Conservation (phyloP, 108 stramenopile species). For the Cyclotella kingstonii region DNA sequence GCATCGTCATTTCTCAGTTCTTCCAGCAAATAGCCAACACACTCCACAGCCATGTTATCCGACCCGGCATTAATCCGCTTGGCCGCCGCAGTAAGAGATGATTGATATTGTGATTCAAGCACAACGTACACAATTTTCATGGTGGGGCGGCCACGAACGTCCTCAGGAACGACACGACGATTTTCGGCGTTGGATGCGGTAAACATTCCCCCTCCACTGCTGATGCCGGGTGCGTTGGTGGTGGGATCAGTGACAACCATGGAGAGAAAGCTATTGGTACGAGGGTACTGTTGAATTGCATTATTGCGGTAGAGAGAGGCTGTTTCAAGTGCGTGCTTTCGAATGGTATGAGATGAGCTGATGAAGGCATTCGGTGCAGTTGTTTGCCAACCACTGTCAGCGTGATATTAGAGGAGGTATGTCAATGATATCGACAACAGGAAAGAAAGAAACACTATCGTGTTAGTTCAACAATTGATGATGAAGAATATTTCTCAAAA, state of each 20-base stretch:
- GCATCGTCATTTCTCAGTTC: conserved; percentile 89
- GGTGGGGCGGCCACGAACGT: conserved; percentile 63
- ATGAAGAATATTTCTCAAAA: not conserved
- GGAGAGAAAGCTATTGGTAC: conserved; percentile 42
- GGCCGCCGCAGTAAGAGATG: conserved; percentile 92
- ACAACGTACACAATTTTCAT: conserved; percentile 98
- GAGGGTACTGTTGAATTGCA: conserved; percentile 10
- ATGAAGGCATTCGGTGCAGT: conserved; percentile 21
- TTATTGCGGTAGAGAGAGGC: conserved; percentile 40
- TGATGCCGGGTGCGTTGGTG: conserved; percentile 14
- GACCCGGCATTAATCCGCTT: conserved; percentile 92
- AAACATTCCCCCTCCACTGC: conserved; percentile 71
- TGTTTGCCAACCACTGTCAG: conserved; percentile 24
- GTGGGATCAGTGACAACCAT: conserved; percentile 80
- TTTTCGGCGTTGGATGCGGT: conserved; percentile 86
- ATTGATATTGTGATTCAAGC: conserved; percentile 96
- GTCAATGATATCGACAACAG: not conserved
- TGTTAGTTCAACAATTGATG: conserved; percentile 36
- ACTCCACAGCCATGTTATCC: conserved; percentile 95
- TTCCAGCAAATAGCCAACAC: conserved; percentile 94
- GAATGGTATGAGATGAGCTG: conserved; percentile 16
- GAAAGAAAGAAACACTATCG: conserved; percentile 12
- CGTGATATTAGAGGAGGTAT: not conserved
- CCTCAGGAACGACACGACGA: conserved; percentile 88
- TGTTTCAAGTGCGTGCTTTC: conserved; percentile 42